phyloP scores from a whole-genome alignment of 2,329 filamentous ascomycete genomes.

The Fusarium sp. region DNA sequence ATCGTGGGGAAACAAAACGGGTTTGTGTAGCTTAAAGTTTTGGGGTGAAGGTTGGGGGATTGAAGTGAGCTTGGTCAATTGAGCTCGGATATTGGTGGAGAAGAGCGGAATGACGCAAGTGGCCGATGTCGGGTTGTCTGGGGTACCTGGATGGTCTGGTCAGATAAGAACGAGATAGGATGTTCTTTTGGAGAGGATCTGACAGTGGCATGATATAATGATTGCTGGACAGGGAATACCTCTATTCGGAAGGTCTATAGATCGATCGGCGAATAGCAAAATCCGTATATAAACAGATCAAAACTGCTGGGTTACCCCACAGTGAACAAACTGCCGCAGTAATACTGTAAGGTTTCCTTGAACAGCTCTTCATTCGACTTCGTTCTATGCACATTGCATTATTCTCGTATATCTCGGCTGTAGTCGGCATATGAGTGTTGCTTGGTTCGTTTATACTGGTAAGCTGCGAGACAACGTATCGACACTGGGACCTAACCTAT shows the following conservation, averaged over 20 bases:
- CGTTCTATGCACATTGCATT: neutral
- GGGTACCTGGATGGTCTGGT: conserved; percentile 8
- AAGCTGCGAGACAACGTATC: neutral
- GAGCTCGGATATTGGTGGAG: conserved; percentile 29
- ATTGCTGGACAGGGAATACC: neutral
- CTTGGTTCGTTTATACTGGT: neutral
- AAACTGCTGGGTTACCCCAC: neutral
- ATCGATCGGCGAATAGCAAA: neutral
- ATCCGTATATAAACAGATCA: neutral
- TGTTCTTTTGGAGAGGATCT: neutral
- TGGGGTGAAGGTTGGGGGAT: conserved; percentile 14
- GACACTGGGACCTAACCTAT: neutral
- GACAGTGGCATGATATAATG: neutral
- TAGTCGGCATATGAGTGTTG: neutral
- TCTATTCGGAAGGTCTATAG: neutral
- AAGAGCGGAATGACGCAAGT: conserved; percentile 26
- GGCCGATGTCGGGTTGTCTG: conserved; percentile 28
- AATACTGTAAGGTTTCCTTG: neutral
- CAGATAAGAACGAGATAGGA: neutral
- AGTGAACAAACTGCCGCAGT: neutral
- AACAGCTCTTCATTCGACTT: accelerated
- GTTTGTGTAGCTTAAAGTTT: conserved; percentile 3
- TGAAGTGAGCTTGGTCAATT: conserved; percentile 18
- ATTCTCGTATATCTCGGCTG: accelerated
- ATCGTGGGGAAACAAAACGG: conserved; percentile 12